Evolutionary conservation across 2,329 filamentous ascomycete species (phyloP).

Genomic region (Penicillium sp.): DNA sequence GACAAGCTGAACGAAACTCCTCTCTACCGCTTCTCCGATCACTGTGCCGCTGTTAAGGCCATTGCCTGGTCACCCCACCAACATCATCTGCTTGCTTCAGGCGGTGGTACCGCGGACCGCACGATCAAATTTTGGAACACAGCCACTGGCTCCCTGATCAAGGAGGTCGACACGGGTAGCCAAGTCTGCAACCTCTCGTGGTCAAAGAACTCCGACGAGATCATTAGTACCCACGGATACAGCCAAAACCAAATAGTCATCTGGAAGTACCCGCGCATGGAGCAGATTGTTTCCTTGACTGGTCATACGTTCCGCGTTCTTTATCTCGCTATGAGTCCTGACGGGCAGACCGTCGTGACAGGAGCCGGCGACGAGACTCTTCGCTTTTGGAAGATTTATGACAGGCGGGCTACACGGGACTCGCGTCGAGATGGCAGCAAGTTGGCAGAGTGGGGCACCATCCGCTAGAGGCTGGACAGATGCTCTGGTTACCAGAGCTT

Average conservation of each 20-base stretch:
- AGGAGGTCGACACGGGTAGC: conserved; percentile 92
- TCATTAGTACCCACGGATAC: conserved; percentile 95
- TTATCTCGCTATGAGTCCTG: conserved; percentile 95
- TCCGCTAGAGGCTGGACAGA: conserved; percentile 52
- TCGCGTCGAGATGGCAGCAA: conserved; percentile 67
- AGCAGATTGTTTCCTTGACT: conserved; percentile 90
- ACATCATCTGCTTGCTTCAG: conserved; percentile 88
- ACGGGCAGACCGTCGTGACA: conserved; percentile 90
- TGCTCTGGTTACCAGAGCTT: not conserved
- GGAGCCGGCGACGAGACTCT: conserved; percentile 95
- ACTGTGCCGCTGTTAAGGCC: conserved; percentile 94
- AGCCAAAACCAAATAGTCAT: conserved; percentile 98
- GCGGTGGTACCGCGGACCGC: conserved; percentile 91
- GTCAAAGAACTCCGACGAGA: conserved; percentile 97
- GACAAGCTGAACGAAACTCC: conserved; percentile 92
- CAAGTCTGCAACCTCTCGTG: conserved; percentile 99
- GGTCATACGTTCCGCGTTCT: conserved; percentile 96
- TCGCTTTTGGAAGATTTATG: conserved; percentile 96
- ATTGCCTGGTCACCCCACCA: conserved; percentile 98
- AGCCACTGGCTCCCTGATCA: conserved; percentile 73
- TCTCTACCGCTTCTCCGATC: conserved; percentile 89
- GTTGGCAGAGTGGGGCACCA: conserved; percentile 79
- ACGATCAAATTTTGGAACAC: conserved; percentile 99
- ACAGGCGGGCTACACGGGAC: conserved; percentile 70
- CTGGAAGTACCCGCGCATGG: conserved; percentile 99